Evolutionary conservation across 192 early-diverging fungal species (phyloP).

Genomic region (Lobosporangium transversale): DNA sequence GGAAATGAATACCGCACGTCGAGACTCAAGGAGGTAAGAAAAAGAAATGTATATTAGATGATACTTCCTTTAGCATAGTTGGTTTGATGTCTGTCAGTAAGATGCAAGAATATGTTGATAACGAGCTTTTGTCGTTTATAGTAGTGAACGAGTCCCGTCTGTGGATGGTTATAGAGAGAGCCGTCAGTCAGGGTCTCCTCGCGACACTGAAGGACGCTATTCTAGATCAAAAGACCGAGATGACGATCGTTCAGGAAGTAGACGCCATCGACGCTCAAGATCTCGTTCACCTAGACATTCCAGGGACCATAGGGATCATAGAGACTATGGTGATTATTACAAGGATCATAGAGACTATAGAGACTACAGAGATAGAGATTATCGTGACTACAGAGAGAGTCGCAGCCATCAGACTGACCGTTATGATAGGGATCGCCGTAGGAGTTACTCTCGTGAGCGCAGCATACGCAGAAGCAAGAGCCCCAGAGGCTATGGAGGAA

Average conservation of each 20-base stretch:
- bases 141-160: conserved; percentile 26
- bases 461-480: conserved; percentile 28
- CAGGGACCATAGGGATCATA: conserved; percentile 33
- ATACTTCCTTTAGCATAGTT: no score
- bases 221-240: conserved; percentile 52
- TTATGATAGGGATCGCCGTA: conserved; percentile 45
- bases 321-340: conserved; percentile 25
- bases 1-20: conserved; percentile 25
- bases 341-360: conserved; percentile 41
- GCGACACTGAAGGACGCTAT: conserved; percentile 46
- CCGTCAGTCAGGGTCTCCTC: conserved; percentile 52
- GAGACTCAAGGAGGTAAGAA: conserved; percentile 44
- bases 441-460: conserved; percentile 44
- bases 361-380: conserved; percentile 57
- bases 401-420: conserved; percentile 34
- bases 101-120: no score
- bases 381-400: conserved; percentile 47
- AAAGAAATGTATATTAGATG: no score
- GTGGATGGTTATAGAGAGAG: conserved; percentile 16
- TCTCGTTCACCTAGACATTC: conserved; percentile 55
- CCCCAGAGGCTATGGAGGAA: conserved; percentile 26
- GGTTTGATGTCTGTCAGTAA: no score
- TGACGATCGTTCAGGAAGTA: conserved; percentile 31
- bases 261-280: conserved; percentile 57
- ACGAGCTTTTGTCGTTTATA: neutral